Percentiles rank a stretch among this genome's conserved stretches.
Evolutionary conservation across 1,139 yeast species (phyloP).

Genomic region (Geotrichum australiense): DNA sequence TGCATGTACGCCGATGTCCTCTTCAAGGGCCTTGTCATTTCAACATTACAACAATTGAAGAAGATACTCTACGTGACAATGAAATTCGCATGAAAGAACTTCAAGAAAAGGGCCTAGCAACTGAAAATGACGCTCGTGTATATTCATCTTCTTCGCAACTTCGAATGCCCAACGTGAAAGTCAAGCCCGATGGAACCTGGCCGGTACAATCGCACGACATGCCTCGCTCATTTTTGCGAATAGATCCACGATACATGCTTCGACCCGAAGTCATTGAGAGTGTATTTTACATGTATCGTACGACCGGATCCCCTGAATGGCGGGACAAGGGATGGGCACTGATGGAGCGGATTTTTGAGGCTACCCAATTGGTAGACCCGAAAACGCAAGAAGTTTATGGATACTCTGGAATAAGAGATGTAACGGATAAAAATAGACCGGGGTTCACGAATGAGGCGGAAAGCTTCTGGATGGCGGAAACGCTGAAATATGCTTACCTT

Average conservation of each 20-base stretch:
- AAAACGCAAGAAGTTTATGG: constrained; percentile 28
- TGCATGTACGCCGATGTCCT: constrained; percentile 37
- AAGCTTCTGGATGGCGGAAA: constrained; percentile 75
- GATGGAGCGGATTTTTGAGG: constrained; percentile 44
- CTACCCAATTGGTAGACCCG: constrained; percentile 18
- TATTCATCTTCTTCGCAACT: background rate
- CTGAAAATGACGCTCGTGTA: background rate
- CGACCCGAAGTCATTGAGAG: constrained; percentile 77
- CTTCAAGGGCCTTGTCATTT: constrained; percentile 20
- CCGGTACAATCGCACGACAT: constrained; percentile 31
- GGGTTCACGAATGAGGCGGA: constrained; percentile 44
- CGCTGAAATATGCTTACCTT: constrained; percentile 66
- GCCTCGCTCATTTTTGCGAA: constrained; percentile 33
- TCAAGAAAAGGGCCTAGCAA: background rate
- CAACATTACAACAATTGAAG: constrained; percentile 21
- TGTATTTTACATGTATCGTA: constrained; percentile 61
- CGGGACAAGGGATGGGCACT: constrained; percentile 65
- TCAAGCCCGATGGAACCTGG: constrained; percentile 25
- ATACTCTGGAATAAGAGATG: constrained; percentile 47
- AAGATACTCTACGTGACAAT: constrained; percentile 4
- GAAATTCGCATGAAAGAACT: background rate
- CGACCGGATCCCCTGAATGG: constrained; percentile 67
- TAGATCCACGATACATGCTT: constrained; percentile 50
- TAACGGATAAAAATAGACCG: constrained; percentile 33
- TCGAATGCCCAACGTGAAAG: background rate